Base-by-base conservation (phyloP, 2,329 filamentous ascomycete species). In the Diaporthe sp. region DNA sequence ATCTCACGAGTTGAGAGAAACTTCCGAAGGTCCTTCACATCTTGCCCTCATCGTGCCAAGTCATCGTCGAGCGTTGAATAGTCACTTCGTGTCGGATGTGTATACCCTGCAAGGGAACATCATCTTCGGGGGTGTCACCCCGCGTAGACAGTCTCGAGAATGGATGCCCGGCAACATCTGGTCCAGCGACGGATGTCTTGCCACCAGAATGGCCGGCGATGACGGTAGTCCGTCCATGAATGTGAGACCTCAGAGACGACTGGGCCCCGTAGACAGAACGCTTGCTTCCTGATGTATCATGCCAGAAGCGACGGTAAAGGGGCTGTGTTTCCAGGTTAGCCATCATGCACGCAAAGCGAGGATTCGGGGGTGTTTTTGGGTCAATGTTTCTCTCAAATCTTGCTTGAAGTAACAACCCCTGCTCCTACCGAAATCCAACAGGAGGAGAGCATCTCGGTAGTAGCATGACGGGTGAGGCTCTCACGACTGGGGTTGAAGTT, bases 251-350 rank as follows among this genome's bases (percentile, higher is more conserved):
- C 34, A 70, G 13, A 42, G 65, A 70, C 65, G 65, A 70, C 34
- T 70, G 49, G 34, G 31, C 44, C 7, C 63, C 65, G 7, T 55
- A 55, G 47, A 8, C 65, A 4, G 65, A 70, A 28, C n/a, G 34
- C 34, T 55, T 70, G 28, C n/a, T 70, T 42, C 42, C n/a, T 8
- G 49, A 42, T 12, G 65, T 17, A 6, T 42, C 34, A 7, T 55
- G 49, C 65, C 65, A 70, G n/a, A 70, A 70, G 3, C 65, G 47
- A 4, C 65, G 65, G 49, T 70, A 70, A 22, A 70, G 65, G 15
- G 65, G 65, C 65, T 70, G 49, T 42, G 37, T 17, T 25, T 22
- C 12, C n/a, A 55, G 34, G 49, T 70, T 13, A 70, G 65, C 47
- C 4, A 42, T 31, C n/a, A 28, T 17, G 3, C 9, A 34, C n/a